Base-by-base conservation (phyloP, 257 asterid genomes). In the Thymus quinquecostatus region DNA sequence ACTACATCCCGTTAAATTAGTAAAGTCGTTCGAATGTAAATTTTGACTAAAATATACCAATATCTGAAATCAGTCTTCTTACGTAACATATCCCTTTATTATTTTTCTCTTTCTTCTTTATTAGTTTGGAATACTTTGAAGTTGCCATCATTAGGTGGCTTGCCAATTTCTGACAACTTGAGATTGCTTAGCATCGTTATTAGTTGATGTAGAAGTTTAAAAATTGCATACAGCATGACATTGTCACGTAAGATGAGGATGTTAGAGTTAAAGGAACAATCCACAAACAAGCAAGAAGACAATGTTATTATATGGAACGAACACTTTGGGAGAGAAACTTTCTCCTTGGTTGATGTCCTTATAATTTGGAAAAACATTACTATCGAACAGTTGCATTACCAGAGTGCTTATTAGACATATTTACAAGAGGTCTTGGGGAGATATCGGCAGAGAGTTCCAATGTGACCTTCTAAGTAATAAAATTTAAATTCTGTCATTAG, bases 401-500 rank as follows among this genome's bases (percentile, higher is more conserved):
- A 21, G 21, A 21, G 4, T 36, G 40, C 40, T 36, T 36, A 36
- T 36, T 36, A 36, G 40, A 36, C 40, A 36, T 36, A 36, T 36
- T 36, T 36, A 36, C 40, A 36, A 30, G 56, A 40, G 56, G 13
- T 21, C 10, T 50, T 43, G 36, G 36, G 57, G 63, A 41, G 61
- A 33, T 44, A 41, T 69, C 11, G 64, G 64, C 2, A 45, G 62
- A n/a, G n/a, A 2, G 55, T 55, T 71, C 33, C 29, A 60, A 47
- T 8, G 21, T 21, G 33, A 38, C 9, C 28, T 29, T 55, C 29
- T 36, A 21, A 55, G 36, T 63, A 41, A 44, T 68, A 40, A 21
- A 60, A 60, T 75, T 67, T 68, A 53, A 60, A 30, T 60, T 66
- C 40, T 59, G 50, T 34, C 38, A 34, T 34, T 34, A 3, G 38